Percentiles rank a stretch among this genome's conserved stretches.
phyloP scores from a whole-genome alignment of 148 eudicot genomes.

The Spergularia bocconei region DNA sequence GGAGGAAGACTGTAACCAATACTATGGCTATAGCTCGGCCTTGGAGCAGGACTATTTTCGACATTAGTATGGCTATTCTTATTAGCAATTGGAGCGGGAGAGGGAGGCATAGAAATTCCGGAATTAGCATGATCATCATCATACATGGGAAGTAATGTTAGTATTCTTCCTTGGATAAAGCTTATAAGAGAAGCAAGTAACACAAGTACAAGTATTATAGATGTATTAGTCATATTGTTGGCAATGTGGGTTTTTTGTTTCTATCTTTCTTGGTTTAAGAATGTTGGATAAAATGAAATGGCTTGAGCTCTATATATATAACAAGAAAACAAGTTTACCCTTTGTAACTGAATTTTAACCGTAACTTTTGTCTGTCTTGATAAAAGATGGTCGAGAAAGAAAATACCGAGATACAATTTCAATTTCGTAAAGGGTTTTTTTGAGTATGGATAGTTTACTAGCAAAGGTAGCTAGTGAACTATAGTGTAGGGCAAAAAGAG shows the following conservation, averaged over 20 bases:
- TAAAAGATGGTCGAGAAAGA: background rate
- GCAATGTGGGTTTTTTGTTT: background rate
- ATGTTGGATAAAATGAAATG: background rate
- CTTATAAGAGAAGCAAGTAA: slow-evolving; percentile 24
- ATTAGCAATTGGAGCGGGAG: slow-evolving; percentile 39
- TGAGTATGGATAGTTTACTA: slow-evolving; percentile 10
- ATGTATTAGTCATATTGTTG: slow-evolving; percentile 13
- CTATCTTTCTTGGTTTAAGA: background rate
- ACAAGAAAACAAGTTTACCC: background rate
- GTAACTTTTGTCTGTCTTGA: too few relatives aligned
- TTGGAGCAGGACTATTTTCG: slow-evolving; percentile 12
- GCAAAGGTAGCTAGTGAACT: slow-evolving; percentile 17
- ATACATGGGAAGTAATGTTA: slow-evolving; percentile 16
- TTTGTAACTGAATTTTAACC: too few relatives aligned
- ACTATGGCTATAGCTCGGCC: slow-evolving; percentile 4
- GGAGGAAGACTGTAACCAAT: slow-evolving; percentile 10
- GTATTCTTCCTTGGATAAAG: slow-evolving; percentile 34
- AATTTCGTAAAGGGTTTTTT: slow-evolving; percentile 1
- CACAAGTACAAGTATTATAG: background rate
- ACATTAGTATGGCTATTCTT: background rate
- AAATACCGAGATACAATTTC: background rate
- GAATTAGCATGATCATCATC: slow-evolving; percentile 22
- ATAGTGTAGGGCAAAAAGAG: slow-evolving; percentile 29
- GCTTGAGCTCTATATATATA: slow-evolving; percentile 15
- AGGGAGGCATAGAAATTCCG: slow-evolving; percentile 46